Evolutionary conservation across 768 basidiomycete species (phyloP), one percentile per base, ranked within the genome.

Genomic region (Termitomyces sp.): DNA sequence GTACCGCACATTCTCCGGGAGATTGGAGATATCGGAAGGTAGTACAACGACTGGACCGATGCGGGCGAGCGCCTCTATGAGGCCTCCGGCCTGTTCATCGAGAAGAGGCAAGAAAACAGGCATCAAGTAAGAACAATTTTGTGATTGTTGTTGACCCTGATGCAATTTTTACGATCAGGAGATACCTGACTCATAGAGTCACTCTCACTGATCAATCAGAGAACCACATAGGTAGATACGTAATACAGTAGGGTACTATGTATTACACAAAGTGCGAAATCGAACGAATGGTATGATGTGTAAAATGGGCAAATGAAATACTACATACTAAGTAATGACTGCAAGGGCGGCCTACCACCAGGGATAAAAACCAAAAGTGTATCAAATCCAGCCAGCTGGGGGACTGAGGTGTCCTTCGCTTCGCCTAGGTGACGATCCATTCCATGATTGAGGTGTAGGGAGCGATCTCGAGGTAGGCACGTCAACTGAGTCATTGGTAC

Each of bases 11-110:
- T 68, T 68, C 66, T 64, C 60, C 58, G 69, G 59, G 34, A 67
- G 61, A 47, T 60, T 62, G 52, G 64, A 66, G 38, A 68, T 69
- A 46, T 62, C 62, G 44, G 67, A 71, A 8, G 65, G 65, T 57
- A 72, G 77, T 50, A 86, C 67, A 45, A 97, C 76, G 54, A 96
- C 66, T 9, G 95, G 92, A 0, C 87, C 88, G 45, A 97, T 82
- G 19, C 93, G 84, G 51, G 79, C 72, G 54, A 93, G 79, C 3
- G 87, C 79, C 21, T 72, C 61, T 54, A 88, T 70, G 17, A 93
- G 76, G 7, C 72, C 68, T 45, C 75, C 74, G 46, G 73, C 71
- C 21, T 69, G 64, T 58, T 70, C 67, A 58, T 84, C 84, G 60
- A 88, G 65, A 55, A 90, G 72, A 37, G 84, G 84, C 38, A 88